Base-by-base conservation (phyloP, 1,139 yeast species). In the Geotrichum phurueaensis region DNA sequence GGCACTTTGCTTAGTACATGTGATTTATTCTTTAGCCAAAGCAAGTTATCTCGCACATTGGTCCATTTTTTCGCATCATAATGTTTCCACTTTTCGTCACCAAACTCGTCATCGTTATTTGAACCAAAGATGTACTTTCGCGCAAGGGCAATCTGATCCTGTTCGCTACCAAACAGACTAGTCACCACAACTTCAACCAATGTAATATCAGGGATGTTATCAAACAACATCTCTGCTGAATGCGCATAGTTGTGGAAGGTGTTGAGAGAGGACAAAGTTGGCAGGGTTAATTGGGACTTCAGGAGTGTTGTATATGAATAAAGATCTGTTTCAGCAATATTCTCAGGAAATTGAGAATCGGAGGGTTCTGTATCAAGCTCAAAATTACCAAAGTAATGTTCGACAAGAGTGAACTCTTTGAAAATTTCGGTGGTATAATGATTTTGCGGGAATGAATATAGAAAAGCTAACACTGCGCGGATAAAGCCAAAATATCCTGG, bases 1-100 rank as follows among this genome's bases (percentile, higher is more conserved):
- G 65, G 51, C 27, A 66, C 57, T 45, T 59, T 55, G 23, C 59
- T 54, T 2, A 66, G 56, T 2, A 65, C 67, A 9, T 49, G 27
- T 15, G 64, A 52, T 45, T 63, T 64, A 33, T 54, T 64, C 54
- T 62, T 60, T 36, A 64, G 51, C 68, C 68, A 66, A n/a, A 53
- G 25, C 36, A 62, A 22, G 18, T 53, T 56, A 22, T 55, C 57
- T 5, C 53, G 51, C 5, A 58, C 33, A 4, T 47, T 53, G n/a
- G 20, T 36, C 60, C 60, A 57, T 18, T 57, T 51, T 12, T 54
- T 36, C 1, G 39, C 20, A 18, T 58, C 60, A 20, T 47, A 52
- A n/a, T 31, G 12, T 23, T 52, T 58, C 60, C 60, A 57, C 13
- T 29, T 18, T 23, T 31, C 29, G 18, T 47, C 47, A n/a, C 47